Base-by-base conservation (phyloP, 805 yeast species). In the Danielozyma ontarioensis region DNA sequence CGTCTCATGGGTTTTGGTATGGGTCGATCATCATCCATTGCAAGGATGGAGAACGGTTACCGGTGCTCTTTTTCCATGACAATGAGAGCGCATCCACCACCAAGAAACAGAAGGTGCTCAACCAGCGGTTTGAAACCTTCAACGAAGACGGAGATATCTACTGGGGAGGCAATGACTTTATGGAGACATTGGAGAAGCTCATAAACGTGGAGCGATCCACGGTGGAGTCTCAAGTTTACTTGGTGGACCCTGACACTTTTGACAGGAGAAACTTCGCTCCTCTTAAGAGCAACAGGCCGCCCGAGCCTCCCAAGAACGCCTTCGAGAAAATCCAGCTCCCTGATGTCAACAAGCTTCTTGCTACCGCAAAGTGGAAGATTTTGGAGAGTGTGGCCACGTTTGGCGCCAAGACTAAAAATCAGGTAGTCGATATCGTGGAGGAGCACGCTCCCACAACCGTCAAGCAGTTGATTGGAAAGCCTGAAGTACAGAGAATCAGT, bases 161-260 rank as follows among this genome's bases (percentile, higher is more conserved):
- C 44, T 93, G 97, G 97, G 98, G 99, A 14, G 99, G 97, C 1
- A 75, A 72, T 27, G 83, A 84, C 44, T 80, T 93, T 37, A 57
- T 86, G 37, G 63, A 68, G 28, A 70, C 67, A 11, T 58, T 93
- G 26, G 61, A 66, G 21, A 56, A 60, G 25, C 68, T 72, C 41
- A 77, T 83, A 21, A 78, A 76, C 36, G 57, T 87, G 18, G 87
- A 82, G 45, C 72, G 69, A 41, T 78, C 94, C 0, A 69, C 82
- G 0, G 57, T 84, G 17, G 97, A 87, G 44, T 77, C 78, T 3
- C 75, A 83, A 0, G 76, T 88, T 25, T 72, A 74, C 47, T 68
- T 90, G 37, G 74, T 90, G 17, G 88, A 89, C 56, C 96, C 97
- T 0, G 76, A 81, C 5, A 66, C 73, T 10, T 76, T 67, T 18